Base-by-base conservation (phyloP, 257 asterid species). In the Gentiana straminea region DNA sequence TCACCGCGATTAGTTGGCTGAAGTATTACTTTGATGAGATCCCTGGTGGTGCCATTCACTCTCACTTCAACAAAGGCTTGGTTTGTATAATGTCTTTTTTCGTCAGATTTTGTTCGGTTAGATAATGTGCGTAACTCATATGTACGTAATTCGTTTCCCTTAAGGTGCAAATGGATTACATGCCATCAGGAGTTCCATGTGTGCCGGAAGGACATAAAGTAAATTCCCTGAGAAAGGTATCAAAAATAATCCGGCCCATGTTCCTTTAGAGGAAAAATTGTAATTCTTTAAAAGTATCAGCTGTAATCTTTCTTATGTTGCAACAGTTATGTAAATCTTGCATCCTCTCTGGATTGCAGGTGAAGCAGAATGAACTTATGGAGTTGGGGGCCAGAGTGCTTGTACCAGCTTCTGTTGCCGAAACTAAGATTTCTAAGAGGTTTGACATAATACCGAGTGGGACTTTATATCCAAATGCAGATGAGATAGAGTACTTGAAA, bases 1-100 rank as follows among this genome's bases (percentile, higher is more conserved):
- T 87, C 53, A 84, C 98, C 33, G 96, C 95, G 54, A 75, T 91
- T 67, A 87, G 86, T 75, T 91, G 98, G 98, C 88, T 87, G 67
- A 87, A 89, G 68, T 91, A 91, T 73, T 91, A 84, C 81, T 84
- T 91, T 36, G 78, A 77, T 15, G 98, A 83, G 46, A 70, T 77
- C 44, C 80, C 77, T 62, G 90, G 85, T 44, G 75, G 77, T 13
- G 68, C 64, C 62, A 79, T 84, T 64, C 94, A 82, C 63, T 63
- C 79, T 50, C 94, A 82, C 73, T 91, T 91, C 70, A 81, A 76
- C 63, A 79, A 85, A 70, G 86, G 94, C 77, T 89, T 84, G 4
- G 98, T 91, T 5, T 57, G 89, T 79, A 3, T 55, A 3, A 41
- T 4, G 46, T 41, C 46, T 5, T 41, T 41, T 41, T 5, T 41